These are phyloP conservation scores for Nigrospora sphaerica DNA, from an alignment of 2,329 filamentous ascomycete species.

Conservation along the genomic window DNA sequence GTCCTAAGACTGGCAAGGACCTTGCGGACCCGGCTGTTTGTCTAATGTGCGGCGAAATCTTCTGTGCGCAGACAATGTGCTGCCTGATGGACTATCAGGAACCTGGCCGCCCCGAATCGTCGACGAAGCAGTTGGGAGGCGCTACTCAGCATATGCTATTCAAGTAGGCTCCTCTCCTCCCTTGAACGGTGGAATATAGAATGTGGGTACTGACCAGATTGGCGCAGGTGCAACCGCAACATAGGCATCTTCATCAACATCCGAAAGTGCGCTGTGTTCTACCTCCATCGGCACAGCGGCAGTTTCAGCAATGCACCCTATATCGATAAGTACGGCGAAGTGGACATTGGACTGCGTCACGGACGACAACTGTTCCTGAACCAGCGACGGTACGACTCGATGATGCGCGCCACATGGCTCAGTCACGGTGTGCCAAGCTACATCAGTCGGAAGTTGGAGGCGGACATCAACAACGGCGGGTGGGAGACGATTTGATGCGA, in stretches of 20 bases:
- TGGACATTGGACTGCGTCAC: slow-evolving; percentile 81
- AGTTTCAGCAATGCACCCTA: slow-evolving; percentile 86
- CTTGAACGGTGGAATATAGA: slow-evolving; percentile 2
- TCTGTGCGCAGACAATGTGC: slow-evolving; percentile 90
- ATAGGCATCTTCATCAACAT: slow-evolving; percentile 96
- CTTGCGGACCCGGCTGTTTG: slow-evolving; percentile 87
- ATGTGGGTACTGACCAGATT: slow-evolving; percentile 13
- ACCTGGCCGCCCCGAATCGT: slow-evolving; percentile 28
- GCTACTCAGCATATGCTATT: slow-evolving; percentile 79
- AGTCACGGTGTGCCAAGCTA: slow-evolving; percentile 80
- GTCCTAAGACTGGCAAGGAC: slow-evolving; percentile 86
- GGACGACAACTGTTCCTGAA: slow-evolving; percentile 87
- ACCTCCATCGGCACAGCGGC: slow-evolving; percentile 74
- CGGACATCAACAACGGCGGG: slow-evolving; percentile 92
- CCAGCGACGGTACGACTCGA: slow-evolving; percentile 85
- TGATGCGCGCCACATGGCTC: slow-evolving; percentile 81
- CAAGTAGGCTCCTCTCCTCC: slow-evolving; percentile 51
- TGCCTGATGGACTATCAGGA: slow-evolving; percentile 62
- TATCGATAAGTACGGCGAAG: slow-evolving; percentile 92
- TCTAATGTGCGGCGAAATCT: slow-evolving; percentile 92
- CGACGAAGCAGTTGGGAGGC: slow-evolving; percentile 57
- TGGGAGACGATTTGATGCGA: slow-evolving; percentile 71
- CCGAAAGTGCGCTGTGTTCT: slow-evolving; percentile 87
- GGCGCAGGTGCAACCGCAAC: slow-evolving; percentile 70
- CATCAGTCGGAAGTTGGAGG: slow-evolving; percentile 84